These are phyloP conservation scores for Entoloma clypeatum DNA, from an alignment of 1,284 basidiomycete species.

Conservation along the genomic window DNA sequence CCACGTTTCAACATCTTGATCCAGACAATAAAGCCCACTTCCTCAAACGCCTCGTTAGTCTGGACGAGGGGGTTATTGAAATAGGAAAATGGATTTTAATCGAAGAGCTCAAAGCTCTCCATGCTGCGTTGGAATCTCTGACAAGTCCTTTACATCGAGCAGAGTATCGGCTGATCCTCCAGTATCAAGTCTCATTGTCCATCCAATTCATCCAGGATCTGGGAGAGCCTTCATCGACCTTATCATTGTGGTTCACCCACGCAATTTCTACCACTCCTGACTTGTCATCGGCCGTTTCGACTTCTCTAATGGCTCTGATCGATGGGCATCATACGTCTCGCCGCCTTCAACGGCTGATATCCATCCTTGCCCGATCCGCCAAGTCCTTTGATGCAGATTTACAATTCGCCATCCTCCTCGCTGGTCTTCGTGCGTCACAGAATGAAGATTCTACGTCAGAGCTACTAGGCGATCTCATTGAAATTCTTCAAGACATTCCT, in stretches of 20 bases:
- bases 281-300: constrained; percentile 26
- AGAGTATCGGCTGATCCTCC: constrained; percentile 27
- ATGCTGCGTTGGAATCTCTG: constrained; percentile 35
- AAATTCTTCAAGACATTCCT: constrained; percentile 29
- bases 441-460: constrained; percentile 23
- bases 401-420: constrained; percentile 41
- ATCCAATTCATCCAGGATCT: constrained; percentile 40
- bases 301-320: constrained; percentile 29
- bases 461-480: constrained; percentile 22
- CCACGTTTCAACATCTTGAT: constrained; percentile 55
- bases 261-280: constrained; percentile 29
- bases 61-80: constrained; percentile 57
- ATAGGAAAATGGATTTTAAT: constrained; percentile 68
- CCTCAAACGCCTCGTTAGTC: constrained; percentile 48
- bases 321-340: constrained; percentile 34
- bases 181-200: constrained; percentile 39
- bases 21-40: constrained; percentile 51
- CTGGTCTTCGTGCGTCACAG: constrained; percentile 37
- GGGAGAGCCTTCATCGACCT: constrained; percentile 28
- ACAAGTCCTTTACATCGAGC: constrained; percentile 25
- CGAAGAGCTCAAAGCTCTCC: constrained; percentile 53
- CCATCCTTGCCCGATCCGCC: constrained; percentile 25
- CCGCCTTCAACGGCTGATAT: constrained; percentile 26
- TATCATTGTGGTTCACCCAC: constrained; percentile 33
- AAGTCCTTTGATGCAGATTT: constrained; percentile 36